phyloP scores from a whole-genome alignment of 2,329 filamentous ascomycete species.

The Aspergillus pseudotamarii region DNA sequence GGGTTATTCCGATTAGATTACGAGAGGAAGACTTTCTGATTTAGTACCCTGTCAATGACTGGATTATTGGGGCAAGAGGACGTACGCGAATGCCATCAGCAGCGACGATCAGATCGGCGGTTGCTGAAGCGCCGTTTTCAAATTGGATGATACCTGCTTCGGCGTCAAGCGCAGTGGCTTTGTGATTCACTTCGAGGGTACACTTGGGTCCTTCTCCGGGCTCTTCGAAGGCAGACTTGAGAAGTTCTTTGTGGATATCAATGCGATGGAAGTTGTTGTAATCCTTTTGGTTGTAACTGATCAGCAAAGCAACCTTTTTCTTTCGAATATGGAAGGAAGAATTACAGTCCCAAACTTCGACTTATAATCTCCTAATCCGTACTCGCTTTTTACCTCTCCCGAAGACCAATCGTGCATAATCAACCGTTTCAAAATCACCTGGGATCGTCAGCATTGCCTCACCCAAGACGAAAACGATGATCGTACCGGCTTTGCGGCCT shows the following conservation, averaged over 20 bases:
- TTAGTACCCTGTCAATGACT: background rate
- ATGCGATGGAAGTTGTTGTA: conserved; percentile 33
- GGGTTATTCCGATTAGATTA: conserved; percentile 31
- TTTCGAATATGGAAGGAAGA: background rate
- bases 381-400: conserved; percentile 28
- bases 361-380: conserved; percentile 33
- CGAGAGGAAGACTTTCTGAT: conserved; percentile 21
- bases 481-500: conserved; percentile 13
- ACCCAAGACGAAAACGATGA: background rate
- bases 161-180: conserved; percentile 19
- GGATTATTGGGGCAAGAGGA: background rate
- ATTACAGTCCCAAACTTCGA: conserved; percentile 11
- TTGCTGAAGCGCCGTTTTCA: conserved; percentile 20
- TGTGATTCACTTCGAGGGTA: conserved; percentile 25
- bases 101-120: conserved; percentile 27
- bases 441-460: background rate
- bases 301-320: background rate
- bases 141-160: conserved; percentile 25
- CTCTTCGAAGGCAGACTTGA: conserved; percentile 27
- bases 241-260: conserved; percentile 29
- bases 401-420: conserved; percentile 34
- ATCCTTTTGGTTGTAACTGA: conserved; percentile 13
- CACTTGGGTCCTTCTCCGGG: conserved; percentile 22
- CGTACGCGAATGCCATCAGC: conserved; percentile 31
- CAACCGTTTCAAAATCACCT: conserved; percentile 32